Conservation (phyloP, 2,329 filamentous ascomycete genomes). For the Blastomyces parvus region DNA sequence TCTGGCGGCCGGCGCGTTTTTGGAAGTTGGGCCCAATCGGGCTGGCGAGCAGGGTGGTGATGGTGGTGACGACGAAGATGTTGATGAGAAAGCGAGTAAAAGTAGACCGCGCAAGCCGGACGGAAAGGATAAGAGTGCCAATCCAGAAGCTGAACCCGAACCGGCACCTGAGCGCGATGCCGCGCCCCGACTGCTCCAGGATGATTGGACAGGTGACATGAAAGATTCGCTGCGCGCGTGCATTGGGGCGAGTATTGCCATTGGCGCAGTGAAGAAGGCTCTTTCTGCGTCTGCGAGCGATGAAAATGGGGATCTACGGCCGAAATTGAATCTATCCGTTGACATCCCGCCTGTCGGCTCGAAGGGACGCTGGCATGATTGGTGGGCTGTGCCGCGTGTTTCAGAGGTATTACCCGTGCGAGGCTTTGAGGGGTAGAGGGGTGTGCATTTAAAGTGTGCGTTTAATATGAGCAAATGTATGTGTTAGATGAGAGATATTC, state of each 20-base stretch:
- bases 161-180: neutral
- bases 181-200: constrained; percentile 31
- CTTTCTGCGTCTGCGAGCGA: constrained; percentile 20
- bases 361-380: constrained; percentile 37
- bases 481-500: neutral
- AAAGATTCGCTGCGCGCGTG: constrained; percentile 58
- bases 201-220: constrained; percentile 51
- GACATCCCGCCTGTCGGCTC: constrained; percentile 31
- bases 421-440: neutral
- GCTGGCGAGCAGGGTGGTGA: neutral
- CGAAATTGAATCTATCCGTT: constrained; percentile 24
- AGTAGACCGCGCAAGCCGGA: neutral
- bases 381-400: constrained; percentile 38
- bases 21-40: constrained; percentile 8
- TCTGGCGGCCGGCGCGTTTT: constrained; percentile 31
- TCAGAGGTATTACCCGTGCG: constrained; percentile 14
- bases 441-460: too few relatives aligned
- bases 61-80: neutral
- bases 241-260: constrained; percentile 58
- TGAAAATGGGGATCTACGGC: constrained; percentile 5
- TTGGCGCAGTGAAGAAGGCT: constrained; percentile 51
- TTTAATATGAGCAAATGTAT: too few relatives aligned
- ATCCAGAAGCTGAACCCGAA: neutral
- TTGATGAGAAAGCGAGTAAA: neutral
- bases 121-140: neutral